phyloP scores from a whole-genome alignment of 169 alveolate species.

The Sarcocystis neurona region DNA sequence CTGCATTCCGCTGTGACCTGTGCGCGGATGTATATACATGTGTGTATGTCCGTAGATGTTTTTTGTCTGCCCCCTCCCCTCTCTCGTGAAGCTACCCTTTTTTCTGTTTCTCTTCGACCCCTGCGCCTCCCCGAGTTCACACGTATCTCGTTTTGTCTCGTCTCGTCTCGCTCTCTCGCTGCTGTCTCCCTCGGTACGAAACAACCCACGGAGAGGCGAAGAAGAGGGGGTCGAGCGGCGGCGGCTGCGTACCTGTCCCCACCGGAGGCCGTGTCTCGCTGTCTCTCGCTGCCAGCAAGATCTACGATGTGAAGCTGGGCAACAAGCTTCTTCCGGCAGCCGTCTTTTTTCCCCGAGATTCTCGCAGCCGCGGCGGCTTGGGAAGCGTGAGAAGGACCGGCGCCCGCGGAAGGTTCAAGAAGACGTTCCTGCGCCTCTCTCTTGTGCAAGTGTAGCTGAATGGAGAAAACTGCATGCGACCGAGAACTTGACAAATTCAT shows the following conservation, averaged over 20 bases:
- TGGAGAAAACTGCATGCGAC: conserved; percentile 43
- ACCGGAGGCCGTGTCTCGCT: conserved; percentile 29
- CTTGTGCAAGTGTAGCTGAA: conserved; percentile 18
- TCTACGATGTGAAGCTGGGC: conserved; percentile 51
- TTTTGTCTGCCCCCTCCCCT: not conserved
- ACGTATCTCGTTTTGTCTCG: no score
- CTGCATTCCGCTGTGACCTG: not conserved
- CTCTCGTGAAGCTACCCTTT: not conserved
- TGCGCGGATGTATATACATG: not conserved
- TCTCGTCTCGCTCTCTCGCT: no score
- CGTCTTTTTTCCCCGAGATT: not conserved
- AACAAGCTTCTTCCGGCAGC: not conserved
- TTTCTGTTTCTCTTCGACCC: not conserved
- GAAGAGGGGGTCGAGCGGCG: no score
- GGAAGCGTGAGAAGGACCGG: no score
- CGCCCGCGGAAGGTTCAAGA: not conserved
- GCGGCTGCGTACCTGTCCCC: conserved; percentile 28
- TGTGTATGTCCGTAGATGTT: not conserved
- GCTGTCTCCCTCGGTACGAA: no score
- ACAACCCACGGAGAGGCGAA: no score
- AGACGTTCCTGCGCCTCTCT: not conserved
- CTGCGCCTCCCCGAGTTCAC: no score
- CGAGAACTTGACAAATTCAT: conserved; percentile 40
- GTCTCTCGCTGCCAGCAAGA: conserved; percentile 54
- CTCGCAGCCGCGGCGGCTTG: not conserved